Evolutionary conservation across 176 grass and related monocot genomes (phyloP), one percentile per base, ranked within the genome.

Genomic region (Typha latifolia): DNA sequence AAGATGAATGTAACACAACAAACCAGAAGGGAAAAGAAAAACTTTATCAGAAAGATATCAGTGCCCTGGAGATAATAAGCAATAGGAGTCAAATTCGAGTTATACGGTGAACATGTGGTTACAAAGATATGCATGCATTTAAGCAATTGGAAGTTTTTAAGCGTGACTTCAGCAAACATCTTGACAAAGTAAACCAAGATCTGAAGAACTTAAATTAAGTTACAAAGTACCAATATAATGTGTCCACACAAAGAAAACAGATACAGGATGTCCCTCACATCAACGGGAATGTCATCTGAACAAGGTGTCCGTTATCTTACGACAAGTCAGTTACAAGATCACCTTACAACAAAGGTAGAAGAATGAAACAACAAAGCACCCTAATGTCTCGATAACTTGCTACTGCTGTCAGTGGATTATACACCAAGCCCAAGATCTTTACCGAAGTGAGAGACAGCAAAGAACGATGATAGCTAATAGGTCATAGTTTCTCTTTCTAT

Each of bases 351-450:
- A 18, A 18, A 57, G 52, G n/a, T 59, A 59, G 53, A 59, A 59
- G 20, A 59, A 19, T 59, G 16, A 59, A 59, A 59, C 53, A 59
- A 59, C 16, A 59, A 18, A 59, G 21, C 53, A 59, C 53, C 51
- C 20, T 16, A 59, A 59, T 59, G 53, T 11, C 10, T 21, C n/a
- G 53, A 59, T 59, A 21, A 21, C 6, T 59, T 59, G 53, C 53
- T 59, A 59, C 53, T 59, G 53, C 20, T 59, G 53, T 59, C 53
- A 59, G 20, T 59, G 20, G 53, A 59, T 59, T 19, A 21, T 59
- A 59, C n/a, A 22, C 20, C 53, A 59, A 59, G 53, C 53, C 20
- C 20, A 2, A 59, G 53, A 59, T 59, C 53, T 59, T 59, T 59
- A 21, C 18, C 53, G 18, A 59, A 19, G 18, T 19, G 53, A 16